These are phyloP conservation scores for Lactuca sativa DNA, from an alignment of 129 eudicot species.

Conservation along the genomic window DNA sequence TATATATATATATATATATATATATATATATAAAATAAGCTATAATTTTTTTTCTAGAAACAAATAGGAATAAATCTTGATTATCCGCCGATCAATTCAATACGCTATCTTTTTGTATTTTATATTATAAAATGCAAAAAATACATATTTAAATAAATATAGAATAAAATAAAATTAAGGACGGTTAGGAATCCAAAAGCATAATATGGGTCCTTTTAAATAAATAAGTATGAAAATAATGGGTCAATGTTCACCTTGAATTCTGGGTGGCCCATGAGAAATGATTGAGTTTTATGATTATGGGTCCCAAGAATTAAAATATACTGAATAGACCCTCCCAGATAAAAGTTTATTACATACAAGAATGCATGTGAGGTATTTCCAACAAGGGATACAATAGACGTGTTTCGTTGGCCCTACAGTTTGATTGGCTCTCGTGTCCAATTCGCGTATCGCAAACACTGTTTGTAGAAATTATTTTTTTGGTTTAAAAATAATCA, in stretches of 20 bases:
- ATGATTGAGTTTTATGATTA: slow-evolving; percentile 33
- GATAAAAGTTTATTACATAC: slow-evolving; percentile 8
- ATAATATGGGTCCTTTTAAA: slow-evolving; percentile 16
- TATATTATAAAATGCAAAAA: too few species aligned
- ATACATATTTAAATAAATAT: neutral
- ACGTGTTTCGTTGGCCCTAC: slow-evolving; percentile 28
- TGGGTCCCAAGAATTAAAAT: slow-evolving; percentile 16
- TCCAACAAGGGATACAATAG: slow-evolving; percentile 33
- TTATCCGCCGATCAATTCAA: too few species aligned
- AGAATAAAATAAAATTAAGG: too few species aligned
- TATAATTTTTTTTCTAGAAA: too few species aligned
- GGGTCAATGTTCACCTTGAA: slow-evolving; percentile 20
- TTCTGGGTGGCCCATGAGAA: slow-evolving; percentile 25
- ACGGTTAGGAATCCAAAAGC: slow-evolving; percentile 5
- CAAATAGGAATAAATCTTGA: too few species aligned
- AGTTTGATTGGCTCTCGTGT: neutral
- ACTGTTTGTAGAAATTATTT: neutral
- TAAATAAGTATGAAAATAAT: slow-evolving; percentile 4
- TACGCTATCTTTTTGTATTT: too few species aligned
- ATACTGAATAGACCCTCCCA: slow-evolving; percentile 11
- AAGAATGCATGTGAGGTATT: slow-evolving; percentile 32
- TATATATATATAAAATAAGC: too few species aligned
- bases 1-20: too few species aligned
- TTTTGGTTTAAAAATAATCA: neutral
- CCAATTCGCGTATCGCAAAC: neutral